Base-by-base conservation (phyloP, 805 yeast genomes). In the Ogataea siamensis region DNA sequence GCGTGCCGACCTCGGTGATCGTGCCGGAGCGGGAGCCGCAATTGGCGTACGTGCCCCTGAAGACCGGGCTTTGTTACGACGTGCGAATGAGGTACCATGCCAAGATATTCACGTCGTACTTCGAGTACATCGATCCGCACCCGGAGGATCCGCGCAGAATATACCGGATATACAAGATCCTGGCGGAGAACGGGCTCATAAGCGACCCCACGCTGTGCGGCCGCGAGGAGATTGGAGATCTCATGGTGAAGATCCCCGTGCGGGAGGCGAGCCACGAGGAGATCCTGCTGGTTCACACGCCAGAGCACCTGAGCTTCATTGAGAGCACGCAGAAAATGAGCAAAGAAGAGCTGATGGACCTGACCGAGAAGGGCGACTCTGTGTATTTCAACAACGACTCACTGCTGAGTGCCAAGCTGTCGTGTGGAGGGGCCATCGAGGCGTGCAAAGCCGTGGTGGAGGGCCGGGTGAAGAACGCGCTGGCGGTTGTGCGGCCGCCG, bases 141-240 rank as follows among this genome's bases (percentile, higher is more conserved):
- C 99, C 99, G 4, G 99, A 93, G 60, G 99, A 93, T 57, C 99
- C 99, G 8, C 74, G 99, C 46, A 78, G 99, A 50, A 89, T 91
- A 24, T 93, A 89, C 63, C 74, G 98, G 40, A 86, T 93, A 32
- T 93, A 93, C 67, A 88, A 93, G 64, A 83, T 85, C 28, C 71
- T 93, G 29, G 97, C 96, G 0, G 97, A 93, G 56, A 88, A 93
- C 25, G 99, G 99, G 0, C 70, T 93, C 11, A 82, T 93, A 39
- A 74, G 68, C 24, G 97, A 91, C 57, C 83, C 87, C 11, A 73
- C 83, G 7, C 67, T 88, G 34, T 74, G 83, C 2, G 89, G 86
- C 9, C 60, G 67, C 5, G 84, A 81, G 35, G 80, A 84, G 20
- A 78, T 91, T 40, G 97, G 97, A 13, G 85, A 83, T 7, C 65